Evolutionary conservation across 2,329 filamentous ascomycete genomes (phyloP).

Genomic region (Neurospora sp.): DNA sequence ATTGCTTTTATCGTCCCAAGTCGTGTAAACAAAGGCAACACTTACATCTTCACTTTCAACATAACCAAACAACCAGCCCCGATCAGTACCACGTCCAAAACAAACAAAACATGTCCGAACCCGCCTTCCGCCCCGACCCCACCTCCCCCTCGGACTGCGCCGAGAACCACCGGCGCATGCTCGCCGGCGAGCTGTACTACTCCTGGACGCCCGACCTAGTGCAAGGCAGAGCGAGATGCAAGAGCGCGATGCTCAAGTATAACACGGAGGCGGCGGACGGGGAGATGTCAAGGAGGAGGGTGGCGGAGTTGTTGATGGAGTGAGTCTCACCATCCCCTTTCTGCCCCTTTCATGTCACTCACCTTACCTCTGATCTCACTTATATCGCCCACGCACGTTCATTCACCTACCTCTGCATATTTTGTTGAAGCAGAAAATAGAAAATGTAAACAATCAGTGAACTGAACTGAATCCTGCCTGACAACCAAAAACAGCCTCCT

Average conservation of each 20-base stretch:
- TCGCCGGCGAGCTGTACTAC: constrained; percentile 61
- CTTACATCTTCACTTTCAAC: no score
- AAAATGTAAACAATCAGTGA: background rate
- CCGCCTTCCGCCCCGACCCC: background rate
- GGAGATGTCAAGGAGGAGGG: constrained; percentile 48
- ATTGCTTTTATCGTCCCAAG: background rate
- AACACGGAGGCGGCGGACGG: constrained; percentile 42
- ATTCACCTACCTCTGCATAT: no score
- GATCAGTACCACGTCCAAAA: background rate
- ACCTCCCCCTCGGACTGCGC: constrained; percentile 25
- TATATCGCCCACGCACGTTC: no score
- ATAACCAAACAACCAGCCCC: background rate
- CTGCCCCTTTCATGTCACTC: no score
- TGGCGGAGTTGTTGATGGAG: constrained; percentile 63
- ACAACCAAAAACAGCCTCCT: constrained; percentile 40
- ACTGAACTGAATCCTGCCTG: background rate
- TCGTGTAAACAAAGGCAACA: background rate
- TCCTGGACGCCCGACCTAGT: constrained; percentile 62
- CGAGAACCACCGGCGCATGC: constrained; percentile 49
- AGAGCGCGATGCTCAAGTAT: constrained; percentile 50
- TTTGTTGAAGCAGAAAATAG: no score
- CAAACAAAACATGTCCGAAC: background rate
- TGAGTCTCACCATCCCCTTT: no score
- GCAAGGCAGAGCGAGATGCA: constrained; percentile 53
- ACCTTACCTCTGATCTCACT: background rate